Evolutionary conservation across 2,329 filamentous ascomycete species (phyloP).

Genomic region (Fusarium torulosum): DNA sequence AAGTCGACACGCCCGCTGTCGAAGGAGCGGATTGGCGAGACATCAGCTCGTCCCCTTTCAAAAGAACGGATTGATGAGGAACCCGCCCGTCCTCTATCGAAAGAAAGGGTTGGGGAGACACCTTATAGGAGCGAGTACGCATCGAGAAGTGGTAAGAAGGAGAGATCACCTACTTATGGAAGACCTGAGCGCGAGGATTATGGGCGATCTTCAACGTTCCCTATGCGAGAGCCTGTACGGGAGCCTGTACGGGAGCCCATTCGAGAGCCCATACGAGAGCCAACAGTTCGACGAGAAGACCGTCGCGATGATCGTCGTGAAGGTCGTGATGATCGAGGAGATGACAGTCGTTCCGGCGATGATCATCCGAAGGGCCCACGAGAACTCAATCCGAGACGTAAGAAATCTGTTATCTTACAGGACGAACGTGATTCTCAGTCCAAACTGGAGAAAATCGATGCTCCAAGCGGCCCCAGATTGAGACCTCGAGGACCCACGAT

Average conservation of each 20-base stretch:
- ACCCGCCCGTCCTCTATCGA: constrained; percentile 50
- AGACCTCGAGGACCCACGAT: constrained; percentile 54
- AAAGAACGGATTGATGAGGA: constrained; percentile 49
- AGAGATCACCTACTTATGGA: constrained; percentile 49
- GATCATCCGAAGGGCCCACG: constrained; percentile 52
- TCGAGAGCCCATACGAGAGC: constrained; percentile 30
- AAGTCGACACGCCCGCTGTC: constrained; percentile 50
- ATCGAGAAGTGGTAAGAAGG: constrained; percentile 49
- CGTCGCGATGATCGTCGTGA: constrained; percentile 33
- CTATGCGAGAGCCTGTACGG: constrained; percentile 29
- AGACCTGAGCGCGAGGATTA: constrained; percentile 43
- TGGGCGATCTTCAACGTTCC: constrained; percentile 26
- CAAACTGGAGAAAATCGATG: constrained; percentile 44
- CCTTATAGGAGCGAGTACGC: constrained; percentile 46
- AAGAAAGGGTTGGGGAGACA: constrained; percentile 46
- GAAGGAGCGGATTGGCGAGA: constrained; percentile 48
- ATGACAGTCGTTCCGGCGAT: constrained; percentile 55
- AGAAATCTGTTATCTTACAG: constrained; percentile 54
- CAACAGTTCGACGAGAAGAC: constrained; percentile 29
- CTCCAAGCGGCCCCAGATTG: constrained; percentile 45
- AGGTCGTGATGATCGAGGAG: constrained; percentile 49
- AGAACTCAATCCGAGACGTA: constrained; percentile 48
- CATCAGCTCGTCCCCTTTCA: constrained; percentile 49
- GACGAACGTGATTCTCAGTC: constrained; percentile 49
- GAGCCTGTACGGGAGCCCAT: constrained; percentile 29